A percentile compares a stretch with the other conserved stretches of the same genome.
Evolutionary conservation across 768 basidiomycete genomes (phyloP).

Genomic region (Boletus fagicola): DNA sequence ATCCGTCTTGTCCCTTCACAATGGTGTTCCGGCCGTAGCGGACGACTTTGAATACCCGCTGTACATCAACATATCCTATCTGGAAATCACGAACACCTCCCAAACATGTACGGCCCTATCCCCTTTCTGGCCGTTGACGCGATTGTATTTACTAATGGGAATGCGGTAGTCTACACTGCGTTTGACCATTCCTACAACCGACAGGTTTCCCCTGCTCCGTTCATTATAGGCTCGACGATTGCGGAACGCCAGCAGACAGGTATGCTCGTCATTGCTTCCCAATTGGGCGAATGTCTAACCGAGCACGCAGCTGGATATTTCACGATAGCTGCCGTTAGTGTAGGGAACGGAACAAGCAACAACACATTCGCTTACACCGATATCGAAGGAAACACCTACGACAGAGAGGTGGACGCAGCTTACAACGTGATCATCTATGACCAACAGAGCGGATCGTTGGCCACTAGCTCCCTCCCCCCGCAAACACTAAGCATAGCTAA

Average conservation of each 20-base stretch:
- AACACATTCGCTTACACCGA: conserved; percentile 67
- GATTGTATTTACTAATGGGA: background rate
- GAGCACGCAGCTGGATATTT: conserved; percentile 48
- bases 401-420: conserved; percentile 57
- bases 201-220: conserved; percentile 53
- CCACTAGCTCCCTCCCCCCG: conserved; percentile 17
- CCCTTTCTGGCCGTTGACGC: background rate
- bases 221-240: conserved; percentile 58
- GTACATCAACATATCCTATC: conserved; percentile 38
- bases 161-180: conserved; percentile 41
- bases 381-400: conserved; percentile 58
- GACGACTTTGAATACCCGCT: conserved; percentile 58
- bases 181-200: conserved; percentile 74
- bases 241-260: conserved; percentile 57
- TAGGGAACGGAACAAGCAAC: conserved; percentile 67
- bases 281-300: background rate
- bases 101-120: conserved; percentile 11
- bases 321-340: conserved; percentile 41
- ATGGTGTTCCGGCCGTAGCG: conserved; percentile 40
- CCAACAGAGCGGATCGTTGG: conserved; percentile 50
- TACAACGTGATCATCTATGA: conserved; percentile 63
- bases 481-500: background rate
- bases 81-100: conserved; percentile 32
- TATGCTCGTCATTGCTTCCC: conserved; percentile 27
- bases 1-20: conserved; percentile 47